Conservation (phyloP, 1,139 yeast species). For the Eremothecium coryli region DNA sequence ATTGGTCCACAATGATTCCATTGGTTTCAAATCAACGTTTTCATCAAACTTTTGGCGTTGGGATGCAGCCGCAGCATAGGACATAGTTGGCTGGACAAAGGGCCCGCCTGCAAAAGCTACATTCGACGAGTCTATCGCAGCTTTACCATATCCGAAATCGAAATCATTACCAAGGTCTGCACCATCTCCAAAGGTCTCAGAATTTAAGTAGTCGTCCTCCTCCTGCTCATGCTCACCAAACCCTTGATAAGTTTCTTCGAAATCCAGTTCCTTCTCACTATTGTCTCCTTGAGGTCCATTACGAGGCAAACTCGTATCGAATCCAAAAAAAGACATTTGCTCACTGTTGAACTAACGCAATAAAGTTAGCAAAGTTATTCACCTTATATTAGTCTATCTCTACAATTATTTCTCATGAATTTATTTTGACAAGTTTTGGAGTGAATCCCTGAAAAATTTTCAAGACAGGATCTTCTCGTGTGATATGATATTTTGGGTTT, state of each 20-base stretch:
- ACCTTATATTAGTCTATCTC: too few species aligned
- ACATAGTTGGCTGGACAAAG: constrained; percentile 31
- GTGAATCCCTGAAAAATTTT: too few species aligned
- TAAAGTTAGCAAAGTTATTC: too few species aligned
- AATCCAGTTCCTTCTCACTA: constrained; percentile 40
- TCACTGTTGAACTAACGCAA: too few species aligned
- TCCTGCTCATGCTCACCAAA: constrained; percentile 61
- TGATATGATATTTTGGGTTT: too few species aligned
- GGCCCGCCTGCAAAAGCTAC: constrained; percentile 16
- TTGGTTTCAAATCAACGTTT: constrained; percentile 46
- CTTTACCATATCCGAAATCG: constrained; percentile 46
- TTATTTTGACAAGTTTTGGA: too few species aligned
- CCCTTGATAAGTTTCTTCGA: constrained; percentile 79
- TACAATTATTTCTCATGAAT: too few species aligned
- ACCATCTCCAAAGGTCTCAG: constrained; percentile 74
- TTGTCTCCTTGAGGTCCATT: constrained; percentile 11
- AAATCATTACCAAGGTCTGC: constrained; percentile 60
- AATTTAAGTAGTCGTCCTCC: constrained; percentile 73
- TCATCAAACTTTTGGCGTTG: constrained; percentile 25
- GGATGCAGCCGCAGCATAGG: constrained; percentile 49
- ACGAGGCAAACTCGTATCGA: constrained; percentile 20
- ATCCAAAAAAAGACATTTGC: constrained; percentile 32
- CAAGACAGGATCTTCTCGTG: too few species aligned
- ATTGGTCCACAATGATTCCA: constrained; percentile 56
- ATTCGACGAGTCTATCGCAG: constrained; percentile 14